Evolutionary conservation across 1,139 yeast species (phyloP).

Genomic region (Kazachstania sp.): DNA sequence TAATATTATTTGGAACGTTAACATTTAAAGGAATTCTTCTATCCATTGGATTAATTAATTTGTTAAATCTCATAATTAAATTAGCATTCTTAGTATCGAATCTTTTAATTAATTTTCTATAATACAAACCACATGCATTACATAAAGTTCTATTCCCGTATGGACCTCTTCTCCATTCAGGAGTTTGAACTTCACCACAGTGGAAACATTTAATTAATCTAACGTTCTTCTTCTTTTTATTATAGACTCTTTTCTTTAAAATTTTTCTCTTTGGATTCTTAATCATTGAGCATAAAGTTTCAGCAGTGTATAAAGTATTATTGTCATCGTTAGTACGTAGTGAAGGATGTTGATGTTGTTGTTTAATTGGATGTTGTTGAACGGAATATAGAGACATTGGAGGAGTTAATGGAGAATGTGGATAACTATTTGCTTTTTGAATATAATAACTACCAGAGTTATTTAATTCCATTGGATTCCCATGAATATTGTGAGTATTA

Average conservation of each 20-base stretch:
- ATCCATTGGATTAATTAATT: conserved; percentile 22
- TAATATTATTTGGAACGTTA: conserved; percentile 21
- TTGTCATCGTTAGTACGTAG: neutral
- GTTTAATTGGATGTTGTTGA: neutral
- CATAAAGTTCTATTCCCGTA: conserved; percentile 66
- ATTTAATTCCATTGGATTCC: neutral
- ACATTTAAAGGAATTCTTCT: conserved; percentile 25
- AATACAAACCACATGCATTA: conserved; percentile 76
- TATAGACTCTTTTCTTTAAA: neutral
- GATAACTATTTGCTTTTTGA: conserved; percentile 1
- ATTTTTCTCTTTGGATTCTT: conserved; percentile 1
- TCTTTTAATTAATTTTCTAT: conserved; percentile 55
- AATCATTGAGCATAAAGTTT: conserved; percentile 1
- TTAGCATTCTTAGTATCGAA: conserved; percentile 27
- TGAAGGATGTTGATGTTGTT: conserved; percentile 1
- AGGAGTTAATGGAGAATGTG: conserved; percentile 2
- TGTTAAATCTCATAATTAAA: conserved; percentile 26
- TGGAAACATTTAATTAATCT: conserved; percentile 33
- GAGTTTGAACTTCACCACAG: conserved; percentile 69
- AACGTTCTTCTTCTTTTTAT: conserved; percentile 1
- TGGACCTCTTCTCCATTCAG: conserved; percentile 82
- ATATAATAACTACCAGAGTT: conserved; percentile 4
- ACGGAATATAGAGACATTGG: neutral
- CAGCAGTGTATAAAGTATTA: conserved; percentile 2
- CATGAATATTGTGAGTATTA: neutral